These are phyloP conservation scores for Globisporangium mamillatum DNA, from an alignment of 352 stramenopile genomes.

Conservation along the genomic window DNA sequence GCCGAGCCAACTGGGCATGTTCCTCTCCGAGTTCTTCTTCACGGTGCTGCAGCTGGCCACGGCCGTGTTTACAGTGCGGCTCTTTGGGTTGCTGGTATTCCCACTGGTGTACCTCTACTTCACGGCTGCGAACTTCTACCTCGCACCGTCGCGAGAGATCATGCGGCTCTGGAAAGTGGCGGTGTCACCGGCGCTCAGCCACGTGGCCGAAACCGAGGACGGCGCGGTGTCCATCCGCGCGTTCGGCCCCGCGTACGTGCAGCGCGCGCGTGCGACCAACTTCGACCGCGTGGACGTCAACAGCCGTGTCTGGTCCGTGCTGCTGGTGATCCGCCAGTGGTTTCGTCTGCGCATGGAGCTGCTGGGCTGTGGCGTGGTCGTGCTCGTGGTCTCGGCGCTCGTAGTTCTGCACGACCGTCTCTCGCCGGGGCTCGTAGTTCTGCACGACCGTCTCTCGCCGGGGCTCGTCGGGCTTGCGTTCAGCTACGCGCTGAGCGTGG, in stretches of 20 bases:
- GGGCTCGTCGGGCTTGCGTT: conserved; percentile 88
- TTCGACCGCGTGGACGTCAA: conserved; percentile 55
- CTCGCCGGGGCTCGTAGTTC: conserved; percentile 60
- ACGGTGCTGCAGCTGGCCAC: conserved; percentile 3
- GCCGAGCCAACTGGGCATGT: background rate
- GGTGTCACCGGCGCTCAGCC: conserved; percentile 41
- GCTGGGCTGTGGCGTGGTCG: conserved; percentile 49
- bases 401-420: conserved; percentile 35
- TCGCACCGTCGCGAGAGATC: conserved; percentile 60
- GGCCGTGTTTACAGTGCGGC: conserved; percentile 25
- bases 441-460: conserved; percentile 41
- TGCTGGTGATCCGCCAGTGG: conserved; percentile 58
- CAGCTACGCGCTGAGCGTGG: conserved; percentile 88
- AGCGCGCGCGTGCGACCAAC: conserved; percentile 50
- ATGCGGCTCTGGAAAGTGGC: conserved; percentile 52
- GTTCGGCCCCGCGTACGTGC: conserved; percentile 53
- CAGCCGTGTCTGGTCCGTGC: conserved; percentile 34
- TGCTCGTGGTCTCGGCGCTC: conserved; percentile 41
- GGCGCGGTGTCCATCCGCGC: conserved; percentile 59
- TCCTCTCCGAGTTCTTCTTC: conserved; percentile 5
- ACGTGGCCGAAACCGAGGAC: conserved; percentile 47
- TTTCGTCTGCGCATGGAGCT: conserved; percentile 59
- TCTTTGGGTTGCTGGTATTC: conserved; percentile 73
- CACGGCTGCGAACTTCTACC: conserved; percentile 35
- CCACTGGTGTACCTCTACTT: conserved; percentile 90